Evolutionary conservation across 139 green algal species (phyloP).

Genomic region (Coccomyxa sp.): DNA sequence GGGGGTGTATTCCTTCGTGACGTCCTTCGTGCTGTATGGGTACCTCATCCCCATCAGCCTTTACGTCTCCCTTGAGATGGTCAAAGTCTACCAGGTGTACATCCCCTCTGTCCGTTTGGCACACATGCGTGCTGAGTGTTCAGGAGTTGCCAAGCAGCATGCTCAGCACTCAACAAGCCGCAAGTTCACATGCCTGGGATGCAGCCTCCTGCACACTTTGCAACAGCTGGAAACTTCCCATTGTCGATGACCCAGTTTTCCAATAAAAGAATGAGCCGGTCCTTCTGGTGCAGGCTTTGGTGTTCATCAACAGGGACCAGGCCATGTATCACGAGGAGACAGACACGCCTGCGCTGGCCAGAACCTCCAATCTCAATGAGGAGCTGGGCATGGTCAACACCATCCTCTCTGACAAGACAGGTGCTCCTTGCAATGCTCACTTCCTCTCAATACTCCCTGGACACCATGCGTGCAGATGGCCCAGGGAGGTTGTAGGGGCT

Average conservation of each 20-base stretch:
- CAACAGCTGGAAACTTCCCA: too few relatives aligned
- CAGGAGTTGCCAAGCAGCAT: too few relatives aligned
- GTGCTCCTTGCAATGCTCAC: neutral
- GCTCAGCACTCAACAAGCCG: too few relatives aligned
- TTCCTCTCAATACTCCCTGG: too few relatives aligned
- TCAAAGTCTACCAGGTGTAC: conserved; percentile 65
- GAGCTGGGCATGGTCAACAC: conserved; percentile 44
- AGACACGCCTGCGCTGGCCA: conserved; percentile 31
- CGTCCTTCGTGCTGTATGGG: conserved; percentile 71
- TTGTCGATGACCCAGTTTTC: too few relatives aligned
- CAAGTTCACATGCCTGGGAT: too few relatives aligned
- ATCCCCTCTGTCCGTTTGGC: too few relatives aligned
- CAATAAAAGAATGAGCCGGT: too few relatives aligned
- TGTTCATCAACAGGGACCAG: conserved; percentile 38
- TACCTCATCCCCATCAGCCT: conserved; percentile 82
- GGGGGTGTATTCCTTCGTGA: conserved; percentile 63
- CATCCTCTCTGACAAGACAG: conserved; percentile 52
- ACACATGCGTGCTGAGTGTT: too few relatives aligned
- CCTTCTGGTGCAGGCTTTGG: conserved; percentile 1
- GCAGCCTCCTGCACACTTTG: too few relatives aligned
- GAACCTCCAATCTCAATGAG: conserved; percentile 49
- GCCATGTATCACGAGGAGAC: conserved; percentile 31
- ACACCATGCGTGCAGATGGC: too few relatives aligned
- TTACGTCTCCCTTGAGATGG: conserved; percentile 80
- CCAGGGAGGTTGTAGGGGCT: too few relatives aligned